Evolutionary conservation across 148 eudicot species (phyloP).

Genomic region (Dianthus caryophyllus): DNA sequence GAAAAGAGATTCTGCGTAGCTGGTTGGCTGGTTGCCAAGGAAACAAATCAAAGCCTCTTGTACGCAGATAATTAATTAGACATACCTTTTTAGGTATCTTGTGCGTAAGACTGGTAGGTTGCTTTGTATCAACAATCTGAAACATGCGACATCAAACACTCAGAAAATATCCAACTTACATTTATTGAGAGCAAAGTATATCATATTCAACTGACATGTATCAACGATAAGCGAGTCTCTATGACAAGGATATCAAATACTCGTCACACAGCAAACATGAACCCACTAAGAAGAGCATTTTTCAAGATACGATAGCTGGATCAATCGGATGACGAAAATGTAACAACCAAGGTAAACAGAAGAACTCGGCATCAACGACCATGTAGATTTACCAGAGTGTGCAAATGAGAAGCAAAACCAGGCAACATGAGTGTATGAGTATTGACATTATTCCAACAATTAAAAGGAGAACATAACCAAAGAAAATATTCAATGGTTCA

Average conservation of each 20-base stretch:
- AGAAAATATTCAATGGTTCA: background rate
- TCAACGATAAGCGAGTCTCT: background rate
- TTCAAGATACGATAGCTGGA: background rate
- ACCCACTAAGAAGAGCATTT: slow-evolving; percentile 1
- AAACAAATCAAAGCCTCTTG: background rate
- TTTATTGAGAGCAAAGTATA: background rate
- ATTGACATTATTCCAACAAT: background rate
- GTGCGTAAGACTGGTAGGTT: slow-evolving; percentile 55
- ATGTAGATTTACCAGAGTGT: too few relatives aligned
- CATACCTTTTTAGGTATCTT: slow-evolving; percentile 72
- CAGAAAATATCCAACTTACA: slow-evolving; percentile 7
- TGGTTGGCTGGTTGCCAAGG: background rate
- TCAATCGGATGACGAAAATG: background rate
- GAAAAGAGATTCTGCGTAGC: background rate
- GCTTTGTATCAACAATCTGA: slow-evolving; percentile 60
- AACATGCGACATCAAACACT: slow-evolving; percentile 10
- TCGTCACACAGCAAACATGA: background rate
- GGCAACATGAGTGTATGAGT: background rate
- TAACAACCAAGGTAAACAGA: background rate
- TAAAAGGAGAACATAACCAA: background rate
- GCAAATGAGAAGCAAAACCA: too few relatives aligned
- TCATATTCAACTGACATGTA: too few relatives aligned
- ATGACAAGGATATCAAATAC: background rate
- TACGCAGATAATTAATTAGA: background rate
- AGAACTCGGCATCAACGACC: too few relatives aligned